A percentile compares a stretch with the other conserved stretches of the same genome.
These are phyloP conservation scores for Naganishia sp. DNA, from an alignment of 1,284 basidiomycete genomes.

Conservation along the genomic window DNA sequence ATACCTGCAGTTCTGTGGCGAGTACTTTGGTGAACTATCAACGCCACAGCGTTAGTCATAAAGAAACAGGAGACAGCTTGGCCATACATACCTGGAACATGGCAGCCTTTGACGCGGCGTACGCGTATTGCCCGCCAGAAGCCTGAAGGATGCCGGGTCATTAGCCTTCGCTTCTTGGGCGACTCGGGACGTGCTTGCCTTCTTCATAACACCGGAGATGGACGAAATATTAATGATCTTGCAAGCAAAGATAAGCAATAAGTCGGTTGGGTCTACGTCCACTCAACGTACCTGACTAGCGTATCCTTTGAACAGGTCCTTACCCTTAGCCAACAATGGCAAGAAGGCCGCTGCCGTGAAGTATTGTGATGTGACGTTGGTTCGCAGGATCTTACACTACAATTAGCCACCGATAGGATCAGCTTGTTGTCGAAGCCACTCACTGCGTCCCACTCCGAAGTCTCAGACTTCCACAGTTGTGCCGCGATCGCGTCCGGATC, in stretches of 20 bases:
- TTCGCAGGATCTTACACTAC: slow-evolving; percentile 36
- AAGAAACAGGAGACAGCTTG: too few relatives aligned
- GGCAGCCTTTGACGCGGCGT: slow-evolving; percentile 44
- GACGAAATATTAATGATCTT: slow-evolving; percentile 45
- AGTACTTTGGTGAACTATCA: slow-evolving; percentile 41
- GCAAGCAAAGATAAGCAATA: not conserved
- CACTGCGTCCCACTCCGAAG: slow-evolving; percentile 37
- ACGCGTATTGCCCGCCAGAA: slow-evolving; percentile 46
- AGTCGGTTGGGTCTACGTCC: too few relatives aligned
- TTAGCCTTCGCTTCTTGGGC: not conserved
- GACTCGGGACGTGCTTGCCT: not conserved
- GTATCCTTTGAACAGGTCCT: slow-evolving; percentile 41
- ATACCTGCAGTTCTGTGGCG: slow-evolving; percentile 40
- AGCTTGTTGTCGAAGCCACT: slow-evolving; percentile 12
- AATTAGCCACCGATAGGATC: too few relatives aligned
- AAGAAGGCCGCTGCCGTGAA: slow-evolving; percentile 46
- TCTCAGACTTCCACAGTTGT: slow-evolving; percentile 41
- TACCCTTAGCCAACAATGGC: slow-evolving; percentile 43
- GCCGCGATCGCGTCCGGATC: slow-evolving; percentile 39
- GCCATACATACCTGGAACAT: slow-evolving; percentile 39
- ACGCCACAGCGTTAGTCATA: too few relatives aligned
- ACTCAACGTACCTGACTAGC: slow-evolving; percentile 34
- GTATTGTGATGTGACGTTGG: slow-evolving; percentile 43
- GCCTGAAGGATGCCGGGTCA: slow-evolving; percentile 13
- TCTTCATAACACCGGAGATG: slow-evolving; percentile 46